Base-by-base conservation (phyloP, 352 stramenopile genomes). In the Pythium oligandrum region DNA sequence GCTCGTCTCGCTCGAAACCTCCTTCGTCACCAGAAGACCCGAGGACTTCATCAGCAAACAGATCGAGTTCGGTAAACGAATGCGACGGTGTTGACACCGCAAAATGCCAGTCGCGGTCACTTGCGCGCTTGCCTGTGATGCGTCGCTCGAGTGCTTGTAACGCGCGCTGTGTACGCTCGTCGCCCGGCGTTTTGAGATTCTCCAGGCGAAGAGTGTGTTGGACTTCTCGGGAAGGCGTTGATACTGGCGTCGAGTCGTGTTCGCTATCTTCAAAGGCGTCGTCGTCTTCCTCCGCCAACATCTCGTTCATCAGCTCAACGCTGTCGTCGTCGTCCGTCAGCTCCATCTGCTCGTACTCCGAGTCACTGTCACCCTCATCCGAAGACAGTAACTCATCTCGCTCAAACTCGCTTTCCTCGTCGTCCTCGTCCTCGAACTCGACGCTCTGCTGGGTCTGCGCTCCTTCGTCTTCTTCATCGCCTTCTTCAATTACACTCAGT, bases 371-470 rank as follows among this genome's bases (percentile, higher is more conserved):
- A 17, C 86, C 81, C 10, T 64, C 71, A 6, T 86, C 78, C 0
- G 84, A 92, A 6, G 78, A 88, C 9, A 91, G 51, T 32, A 94
- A 61, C 50, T 92, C 84, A 40, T 94, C 84, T 31, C 81, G 78
- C 53, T 94, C 84, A 58, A 88, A 94, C 34, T 94, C 84, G 53
- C 80, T 92, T 30, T 94, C 84, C 48, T 90, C 79, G 6, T 86
- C 72, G 26, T 80, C 70, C 2, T 74, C 64, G 8, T 63, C 64
- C 7, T 79, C 64, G 48, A 48, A 64, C 9, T 73, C 55, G 8
- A 55, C 38, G 3, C 44, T 69, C 57, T 48, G 44, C 30, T 64
- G 48, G 30, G 49, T 61, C 5, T 54, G 8, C 6, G 5, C 30
- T 34, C 11, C 2, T 17, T 48, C 40, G 5, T 54, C 48, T 3